Conservation (phyloP, 164 flowering plant genomes). For the Macadamia integrifolia region DNA sequence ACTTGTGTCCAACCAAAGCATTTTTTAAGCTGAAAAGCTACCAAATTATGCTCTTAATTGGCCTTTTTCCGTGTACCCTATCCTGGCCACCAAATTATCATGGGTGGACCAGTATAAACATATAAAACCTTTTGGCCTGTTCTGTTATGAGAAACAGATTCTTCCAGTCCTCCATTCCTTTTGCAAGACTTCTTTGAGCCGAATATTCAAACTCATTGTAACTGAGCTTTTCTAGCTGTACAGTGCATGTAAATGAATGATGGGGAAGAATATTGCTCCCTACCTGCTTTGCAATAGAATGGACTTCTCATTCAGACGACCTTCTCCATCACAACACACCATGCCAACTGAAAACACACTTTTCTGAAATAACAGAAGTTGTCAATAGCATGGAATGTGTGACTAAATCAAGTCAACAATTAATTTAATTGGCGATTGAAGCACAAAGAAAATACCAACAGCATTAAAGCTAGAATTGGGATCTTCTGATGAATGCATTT, state of each 20-base stretch:
- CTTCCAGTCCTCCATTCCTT: no score
- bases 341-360: slow-evolving; percentile 83
- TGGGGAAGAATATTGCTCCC: neutral
- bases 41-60: neutral
- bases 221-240: no score
- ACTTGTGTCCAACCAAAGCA: neutral
- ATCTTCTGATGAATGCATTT: neutral
- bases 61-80: neutral
- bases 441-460: neutral
- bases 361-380: slow-evolving; percentile 44
- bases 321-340: slow-evolving; percentile 96
- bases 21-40: neutral
- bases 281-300: slow-evolving; percentile 91
- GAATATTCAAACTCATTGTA: no score
- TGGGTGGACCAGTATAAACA: neutral
- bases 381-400: slow-evolving; percentile 1
- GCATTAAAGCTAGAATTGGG: neutral
- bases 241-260: neutral
- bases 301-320: slow-evolving; percentile 90
- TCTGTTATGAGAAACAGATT: neutral
- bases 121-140: neutral
- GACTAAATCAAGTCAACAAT: neutral
- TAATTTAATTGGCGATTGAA: neutral
- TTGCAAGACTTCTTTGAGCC: no score
- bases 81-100: neutral